phyloP scores from a whole-genome alignment of 2,329 filamentous ascomycete genomes.

The Penicillium occitanis region DNA sequence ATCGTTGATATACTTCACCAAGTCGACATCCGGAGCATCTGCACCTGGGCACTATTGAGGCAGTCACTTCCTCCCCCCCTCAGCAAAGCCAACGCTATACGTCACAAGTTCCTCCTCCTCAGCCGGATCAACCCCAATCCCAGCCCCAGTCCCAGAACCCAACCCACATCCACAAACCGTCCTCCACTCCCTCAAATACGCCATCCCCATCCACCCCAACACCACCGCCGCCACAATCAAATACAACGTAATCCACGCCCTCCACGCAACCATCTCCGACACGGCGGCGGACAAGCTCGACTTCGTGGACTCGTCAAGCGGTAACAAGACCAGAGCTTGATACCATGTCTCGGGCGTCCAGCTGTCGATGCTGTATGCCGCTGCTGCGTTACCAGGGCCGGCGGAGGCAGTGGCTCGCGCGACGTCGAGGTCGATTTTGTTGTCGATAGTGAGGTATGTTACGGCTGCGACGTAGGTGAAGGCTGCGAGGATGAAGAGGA shows the following conservation, averaged over 20 bases:
- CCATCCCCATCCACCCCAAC: conserved; percentile 6
- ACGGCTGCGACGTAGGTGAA: conserved; percentile 17
- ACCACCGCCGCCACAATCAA: neutral
- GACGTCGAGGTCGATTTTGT: conserved; percentile 8
- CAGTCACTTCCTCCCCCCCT: neutral
- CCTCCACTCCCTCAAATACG: conserved; percentile 13
- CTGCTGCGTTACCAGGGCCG: neutral
- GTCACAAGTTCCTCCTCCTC: neutral
- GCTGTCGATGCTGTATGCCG: conserved; percentile 13
- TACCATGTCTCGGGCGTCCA: conserved; percentile 21
- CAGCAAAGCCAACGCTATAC: neutral
- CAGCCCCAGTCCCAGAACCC: neutral
- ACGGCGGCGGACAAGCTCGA: neutral
- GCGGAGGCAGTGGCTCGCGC: neutral
- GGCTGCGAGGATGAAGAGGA: conserved; percentile 8
- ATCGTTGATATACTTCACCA: neutral
- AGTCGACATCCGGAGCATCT: neutral
- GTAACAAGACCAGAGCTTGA: conserved; percentile 9
- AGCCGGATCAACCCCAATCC: neutral
- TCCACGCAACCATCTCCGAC: conserved; percentile 16
- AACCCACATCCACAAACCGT: neutral
- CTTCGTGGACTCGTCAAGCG: neutral
- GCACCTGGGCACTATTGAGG: neutral
- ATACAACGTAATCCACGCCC: conserved; percentile 12
- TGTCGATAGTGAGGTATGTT: conserved; percentile 8